Evolutionary conservation across 2,329 filamentous ascomycete species (phyloP).

Genomic region (Colletotrichum magnum): DNA sequence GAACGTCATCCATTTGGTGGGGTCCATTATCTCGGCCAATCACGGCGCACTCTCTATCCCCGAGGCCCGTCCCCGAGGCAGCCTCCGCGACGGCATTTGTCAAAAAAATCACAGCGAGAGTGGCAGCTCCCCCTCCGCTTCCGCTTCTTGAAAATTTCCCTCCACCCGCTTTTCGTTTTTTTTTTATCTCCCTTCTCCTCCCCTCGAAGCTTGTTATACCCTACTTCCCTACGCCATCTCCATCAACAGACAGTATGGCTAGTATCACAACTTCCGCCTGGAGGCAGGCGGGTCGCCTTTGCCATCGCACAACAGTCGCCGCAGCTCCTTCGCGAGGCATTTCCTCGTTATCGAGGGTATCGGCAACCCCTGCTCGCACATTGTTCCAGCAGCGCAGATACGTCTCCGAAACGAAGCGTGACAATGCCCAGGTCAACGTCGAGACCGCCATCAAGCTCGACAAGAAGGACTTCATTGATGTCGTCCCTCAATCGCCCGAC

Average conservation of each 20-base stretch:
- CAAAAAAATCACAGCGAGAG: constrained; percentile 22
- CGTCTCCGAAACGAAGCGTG: constrained; percentile 86
- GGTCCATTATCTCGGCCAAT: constrained; percentile 13
- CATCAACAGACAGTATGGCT: constrained; percentile 64
- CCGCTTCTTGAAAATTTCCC: constrained; percentile 20
- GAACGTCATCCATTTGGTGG: constrained; percentile 33
- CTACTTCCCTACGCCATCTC: constrained; percentile 39
- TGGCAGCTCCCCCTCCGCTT: constrained; percentile 12
- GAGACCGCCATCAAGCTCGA: constrained; percentile 90
- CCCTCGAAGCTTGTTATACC: constrained; percentile 39
- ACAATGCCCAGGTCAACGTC: constrained; percentile 83
- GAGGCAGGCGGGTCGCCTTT: constrained; percentile 80
- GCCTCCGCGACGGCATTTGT: constrained; percentile 27
- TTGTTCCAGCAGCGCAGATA: constrained; percentile 71
- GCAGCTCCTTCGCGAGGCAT: constrained; percentile 53
- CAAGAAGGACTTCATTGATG: constrained; percentile 82
- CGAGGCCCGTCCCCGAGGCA: constrained; percentile 23
- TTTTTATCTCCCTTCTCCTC: constrained; percentile 31
- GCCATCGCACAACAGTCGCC: constrained; percentile 56
- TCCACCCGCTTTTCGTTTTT: neutral
- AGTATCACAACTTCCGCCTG: constrained; percentile 77
- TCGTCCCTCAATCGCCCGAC: constrained; percentile 59
- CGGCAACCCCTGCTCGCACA: constrained; percentile 47
- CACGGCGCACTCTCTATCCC: constrained; percentile 32
- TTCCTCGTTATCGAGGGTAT: constrained; percentile 50